Percentiles rank a stretch among this genome's conserved stretches.
Evolutionary conservation across 176 grass and related monocot genomes (phyloP).

Genomic region (Eleusine indica): DNA sequence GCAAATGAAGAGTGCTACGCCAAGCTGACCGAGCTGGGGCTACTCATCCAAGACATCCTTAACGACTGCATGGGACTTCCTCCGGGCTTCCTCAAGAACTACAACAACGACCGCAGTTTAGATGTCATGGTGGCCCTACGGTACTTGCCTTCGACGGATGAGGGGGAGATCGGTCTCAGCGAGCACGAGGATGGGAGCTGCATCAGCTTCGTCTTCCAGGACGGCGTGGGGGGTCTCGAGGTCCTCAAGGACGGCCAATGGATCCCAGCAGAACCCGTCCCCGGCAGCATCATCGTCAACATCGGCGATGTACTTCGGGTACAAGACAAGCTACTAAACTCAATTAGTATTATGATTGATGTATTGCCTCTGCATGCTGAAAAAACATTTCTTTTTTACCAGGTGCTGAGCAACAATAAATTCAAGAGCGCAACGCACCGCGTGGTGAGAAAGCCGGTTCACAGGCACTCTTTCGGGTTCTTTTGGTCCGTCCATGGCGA

Average conservation of each 20-base stretch:
- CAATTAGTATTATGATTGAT: too few relatives aligned
- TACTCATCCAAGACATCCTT: slow-evolving; percentile 49
- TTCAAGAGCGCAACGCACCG: slow-evolving; percentile 43
- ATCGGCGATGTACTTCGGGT: too few relatives aligned
- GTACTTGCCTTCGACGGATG: slow-evolving; percentile 45
- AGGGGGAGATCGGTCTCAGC: slow-evolving; percentile 20
- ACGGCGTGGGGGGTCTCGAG: slow-evolving; percentile 40
- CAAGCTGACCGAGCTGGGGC: slow-evolving; percentile 36
- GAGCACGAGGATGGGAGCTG: slow-evolving; percentile 42
- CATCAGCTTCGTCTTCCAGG: slow-evolving; percentile 46
- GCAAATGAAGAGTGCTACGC: slow-evolving; percentile 41
- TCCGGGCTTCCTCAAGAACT: slow-evolving; percentile 39
- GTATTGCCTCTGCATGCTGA: too few relatives aligned
- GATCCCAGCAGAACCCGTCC: too few relatives aligned
- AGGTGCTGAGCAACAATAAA: slow-evolving; percentile 37
- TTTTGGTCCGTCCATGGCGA: slow-evolving; percentile 26
- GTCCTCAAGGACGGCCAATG: slow-evolving; percentile 13
- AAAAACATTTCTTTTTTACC: neutral
- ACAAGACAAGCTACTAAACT: too few relatives aligned
- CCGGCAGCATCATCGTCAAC: too few relatives aligned
- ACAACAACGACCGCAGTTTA: slow-evolving; percentile 48
- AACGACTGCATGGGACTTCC: slow-evolving; percentile 63
- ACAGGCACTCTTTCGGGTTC: slow-evolving; percentile 38
- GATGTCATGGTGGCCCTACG: slow-evolving; percentile 45
- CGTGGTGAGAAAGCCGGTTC: slow-evolving; percentile 40